These are phyloP conservation scores for Cymbopogon citratus DNA, from an alignment of 176 grass and related monocot genomes.

Conservation along the genomic window DNA sequence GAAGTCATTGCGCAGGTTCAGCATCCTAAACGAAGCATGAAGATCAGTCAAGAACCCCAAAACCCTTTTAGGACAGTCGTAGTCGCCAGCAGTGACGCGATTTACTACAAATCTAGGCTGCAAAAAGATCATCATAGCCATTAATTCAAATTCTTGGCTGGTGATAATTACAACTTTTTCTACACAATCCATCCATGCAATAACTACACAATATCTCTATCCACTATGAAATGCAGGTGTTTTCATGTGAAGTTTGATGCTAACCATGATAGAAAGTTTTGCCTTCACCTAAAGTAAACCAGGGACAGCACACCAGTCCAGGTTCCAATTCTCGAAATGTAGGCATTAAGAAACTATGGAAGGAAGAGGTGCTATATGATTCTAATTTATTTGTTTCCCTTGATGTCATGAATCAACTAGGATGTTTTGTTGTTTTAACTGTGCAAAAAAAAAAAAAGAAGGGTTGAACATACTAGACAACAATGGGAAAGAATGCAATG, in stretches of 20 bases:
- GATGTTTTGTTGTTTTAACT: background rate
- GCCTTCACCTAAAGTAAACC: background rate
- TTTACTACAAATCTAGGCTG: constrained; percentile 96
- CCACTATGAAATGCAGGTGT: background rate
- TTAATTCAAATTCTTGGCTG: background rate
- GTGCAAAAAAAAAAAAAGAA: background rate
- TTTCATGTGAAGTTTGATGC: background rate
- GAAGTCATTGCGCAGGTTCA: constrained; percentile 94
- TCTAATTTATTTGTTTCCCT: background rate
- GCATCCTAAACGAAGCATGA: constrained; percentile 89
- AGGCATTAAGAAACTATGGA: background rate
- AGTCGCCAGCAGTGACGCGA: constrained; percentile 79
- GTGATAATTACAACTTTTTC: background rate
- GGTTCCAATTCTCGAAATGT: background rate
- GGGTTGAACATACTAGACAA: background rate
- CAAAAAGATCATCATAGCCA: background rate
- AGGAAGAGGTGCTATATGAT: background rate
- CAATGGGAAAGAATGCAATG: background rate
- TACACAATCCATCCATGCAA: constrained; percentile 1
- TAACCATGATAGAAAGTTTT: background rate
- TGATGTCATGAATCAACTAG: background rate
- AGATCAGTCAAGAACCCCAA: constrained; percentile 82
- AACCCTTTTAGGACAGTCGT: constrained; percentile 84
- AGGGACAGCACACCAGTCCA: background rate
- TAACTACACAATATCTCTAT: background rate